phyloP scores from a whole-genome alignment of 2,329 filamentous ascomycete genomes.

The Alternaria viburni region DNA sequence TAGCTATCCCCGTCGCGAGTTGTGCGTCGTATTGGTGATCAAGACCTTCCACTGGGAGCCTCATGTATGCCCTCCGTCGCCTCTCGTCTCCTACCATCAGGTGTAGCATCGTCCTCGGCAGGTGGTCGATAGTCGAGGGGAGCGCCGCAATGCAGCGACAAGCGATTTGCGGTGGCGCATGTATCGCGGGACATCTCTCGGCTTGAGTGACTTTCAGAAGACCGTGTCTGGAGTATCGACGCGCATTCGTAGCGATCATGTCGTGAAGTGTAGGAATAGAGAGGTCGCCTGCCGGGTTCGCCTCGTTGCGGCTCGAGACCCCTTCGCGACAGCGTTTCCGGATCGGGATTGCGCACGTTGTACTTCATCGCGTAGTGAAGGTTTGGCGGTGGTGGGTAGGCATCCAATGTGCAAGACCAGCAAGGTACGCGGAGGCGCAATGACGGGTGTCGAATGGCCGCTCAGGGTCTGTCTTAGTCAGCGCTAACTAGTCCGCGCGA shows the following conservation, averaged over 20 bases:
- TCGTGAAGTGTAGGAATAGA: background rate
- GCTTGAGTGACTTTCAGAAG: background rate
- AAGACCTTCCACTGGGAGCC: too few relatives aligned
- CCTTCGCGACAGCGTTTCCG: background rate
- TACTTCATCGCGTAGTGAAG: background rate
- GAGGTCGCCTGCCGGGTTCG: background rate
- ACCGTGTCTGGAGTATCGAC: background rate
- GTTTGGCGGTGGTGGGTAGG: background rate
- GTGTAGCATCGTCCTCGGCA: background rate
- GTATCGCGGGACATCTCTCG: background rate
- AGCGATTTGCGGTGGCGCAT: background rate
- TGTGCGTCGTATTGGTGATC: too few relatives aligned
- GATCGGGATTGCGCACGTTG: background rate
- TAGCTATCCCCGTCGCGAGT: too few relatives aligned
- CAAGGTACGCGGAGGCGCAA: background rate
- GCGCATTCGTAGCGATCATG: background rate
- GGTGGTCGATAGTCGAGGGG: background rate
- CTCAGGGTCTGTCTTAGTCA: background rate
- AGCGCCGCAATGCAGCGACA: background rate
- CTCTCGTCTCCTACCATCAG: background rate
- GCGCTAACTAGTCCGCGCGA: background rate
- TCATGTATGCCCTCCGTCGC: too few relatives aligned
- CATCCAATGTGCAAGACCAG: background rate
- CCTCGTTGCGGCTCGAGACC: background rate
- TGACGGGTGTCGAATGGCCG: background rate